Base-by-base conservation (phyloP, 257 asterid species). In the Scutellaria minor region DNA sequence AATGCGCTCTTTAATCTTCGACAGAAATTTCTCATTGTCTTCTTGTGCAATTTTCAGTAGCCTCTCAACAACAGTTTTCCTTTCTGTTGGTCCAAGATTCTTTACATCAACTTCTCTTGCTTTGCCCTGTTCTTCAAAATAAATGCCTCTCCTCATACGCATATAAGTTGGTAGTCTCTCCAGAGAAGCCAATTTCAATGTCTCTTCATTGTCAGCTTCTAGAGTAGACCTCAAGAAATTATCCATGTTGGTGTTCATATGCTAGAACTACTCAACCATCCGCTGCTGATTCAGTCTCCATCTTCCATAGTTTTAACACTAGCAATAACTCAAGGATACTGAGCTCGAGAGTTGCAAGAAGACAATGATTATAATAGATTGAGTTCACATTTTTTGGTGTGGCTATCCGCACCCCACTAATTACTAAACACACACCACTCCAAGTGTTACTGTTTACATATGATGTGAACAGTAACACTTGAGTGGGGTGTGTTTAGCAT, bases 111-210 rank as follows among this genome's bases (percentile, higher is more conserved):
- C 73, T 67, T 84, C 88, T 61, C 64, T 79, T 2, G 75, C 22
- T 2, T 66, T 61, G 0, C 88, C 92, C 24, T 77, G 22, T 53
- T 75, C 77, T 15, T 77, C 83, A 3, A 64, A n/a, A 9, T 78
- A 58, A 13, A 86, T 76, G 13, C 87, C 91, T 72, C 75, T 84
- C 75, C 85, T 74, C n/a, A 84, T 35, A 22, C 89, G 85, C 24
- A 68, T 74, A 60, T 76, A 82, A 0, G 91, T 86, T 0, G 91
- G 89, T 6, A 86, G 84, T 31, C 75, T 84, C 58, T 86, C 89
- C 5, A 86, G 66, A 11, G 91, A 79, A 7, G 91, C 91, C 91
- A 87, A 86, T 73, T 82, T 86, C 11, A 86, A 68, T 3, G 91
- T 86, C 52, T 84, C 91, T 76, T 86, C 89, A 42, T 86, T 86